Evolutionary conservation across 371 early-diverging fungal species (phyloP).

Genomic region (Mortierella sp.): DNA sequence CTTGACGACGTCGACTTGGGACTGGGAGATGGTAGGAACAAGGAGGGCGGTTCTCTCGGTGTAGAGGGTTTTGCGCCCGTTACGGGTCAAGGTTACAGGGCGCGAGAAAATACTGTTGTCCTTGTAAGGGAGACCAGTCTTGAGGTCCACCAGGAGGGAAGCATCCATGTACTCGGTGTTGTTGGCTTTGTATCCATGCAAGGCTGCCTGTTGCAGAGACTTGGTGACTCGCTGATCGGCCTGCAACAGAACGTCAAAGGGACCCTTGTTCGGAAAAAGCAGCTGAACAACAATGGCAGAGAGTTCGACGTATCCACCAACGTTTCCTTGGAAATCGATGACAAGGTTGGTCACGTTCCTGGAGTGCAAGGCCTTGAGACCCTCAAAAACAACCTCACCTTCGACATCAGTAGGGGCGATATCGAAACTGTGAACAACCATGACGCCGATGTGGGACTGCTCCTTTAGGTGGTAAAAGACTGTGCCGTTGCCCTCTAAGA

Average conservation of each 20-base stretch:
- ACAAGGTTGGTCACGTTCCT: conserved; percentile 25
- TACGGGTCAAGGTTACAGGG: neutral
- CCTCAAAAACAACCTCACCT: conserved; percentile 3
- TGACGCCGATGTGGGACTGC: conserved; percentile 29
- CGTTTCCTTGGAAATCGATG: conserved; percentile 23
- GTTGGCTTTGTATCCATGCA: neutral
- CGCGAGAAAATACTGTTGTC: conserved; percentile 10
- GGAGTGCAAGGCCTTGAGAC: conserved; percentile 7
- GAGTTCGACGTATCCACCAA: conserved; percentile 20
- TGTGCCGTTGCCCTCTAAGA: conserved; percentile 1
- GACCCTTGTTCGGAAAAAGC: conserved; percentile 17
- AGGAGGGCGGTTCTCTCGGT: neutral
- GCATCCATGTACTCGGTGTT: conserved; percentile 3
- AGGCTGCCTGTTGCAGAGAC: conserved; percentile 10
- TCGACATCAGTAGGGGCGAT: neutral
- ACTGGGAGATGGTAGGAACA: neutral
- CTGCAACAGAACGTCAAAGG: neutral
- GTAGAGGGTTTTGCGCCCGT: conserved; percentile 25
- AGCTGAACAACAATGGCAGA: conserved; percentile 13
- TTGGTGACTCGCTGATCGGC: conserved; percentile 22
- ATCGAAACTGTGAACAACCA: conserved; percentile 17
- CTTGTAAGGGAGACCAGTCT: neutral
- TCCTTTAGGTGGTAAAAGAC: conserved; percentile 26
- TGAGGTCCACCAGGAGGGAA: neutral
- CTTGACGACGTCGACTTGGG: neutral